Base-by-base conservation (phyloP, 2,329 filamentous ascomycete species). In the Phyllosticta citribraziliensis region DNA sequence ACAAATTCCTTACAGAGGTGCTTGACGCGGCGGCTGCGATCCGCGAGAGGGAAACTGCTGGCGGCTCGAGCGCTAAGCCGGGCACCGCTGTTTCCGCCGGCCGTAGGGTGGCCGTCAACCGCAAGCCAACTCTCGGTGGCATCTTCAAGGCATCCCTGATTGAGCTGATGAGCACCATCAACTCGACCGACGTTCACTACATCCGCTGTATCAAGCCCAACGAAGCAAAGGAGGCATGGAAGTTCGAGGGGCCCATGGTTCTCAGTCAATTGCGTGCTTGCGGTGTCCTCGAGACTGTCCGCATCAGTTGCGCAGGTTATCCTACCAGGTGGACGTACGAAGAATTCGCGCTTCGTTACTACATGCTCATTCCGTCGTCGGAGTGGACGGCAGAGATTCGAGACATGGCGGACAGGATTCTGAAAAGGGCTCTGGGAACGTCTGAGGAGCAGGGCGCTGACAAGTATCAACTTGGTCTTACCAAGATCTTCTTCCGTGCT, bases 151-250 rank as follows among this genome's bases (percentile, higher is more conserved):
- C 92, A 2, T 97, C 94, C 9, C 80, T 99, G 69, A 97, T 99
- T 68, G 94, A 99, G 76, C 84, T 99, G 57, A 99, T 99, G 93
- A 83, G 85, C 72, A 99, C 94, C 5, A 99, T 99, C 76, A 96
- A 95, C 75, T 92, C 89, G 67, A 99, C 94, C 2, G 94, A 99
- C 73, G 94, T 97, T 20, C 94, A 99, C 76, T 99, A 99, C 76
- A 99, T 99, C 71, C 87, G 94, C 67, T 99, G 94, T 74, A 97
- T 99, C 77, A 99, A 99, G 78, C 94, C 94, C 33, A 99, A 99
- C 73, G 94, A 99, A 76, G 90, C 86, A 57, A 99, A 99, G 76
- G 89, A 89, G 70, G 85, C 94, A 0, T 99, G 94, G 94, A 93
- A 95, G 69, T 99, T 97, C 64, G 94, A 99, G 72, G 94, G 94